These are phyloP conservation scores for Trichoderma koningii DNA, from an alignment of 2,329 filamentous ascomycete species.

Conservation along the genomic window DNA sequence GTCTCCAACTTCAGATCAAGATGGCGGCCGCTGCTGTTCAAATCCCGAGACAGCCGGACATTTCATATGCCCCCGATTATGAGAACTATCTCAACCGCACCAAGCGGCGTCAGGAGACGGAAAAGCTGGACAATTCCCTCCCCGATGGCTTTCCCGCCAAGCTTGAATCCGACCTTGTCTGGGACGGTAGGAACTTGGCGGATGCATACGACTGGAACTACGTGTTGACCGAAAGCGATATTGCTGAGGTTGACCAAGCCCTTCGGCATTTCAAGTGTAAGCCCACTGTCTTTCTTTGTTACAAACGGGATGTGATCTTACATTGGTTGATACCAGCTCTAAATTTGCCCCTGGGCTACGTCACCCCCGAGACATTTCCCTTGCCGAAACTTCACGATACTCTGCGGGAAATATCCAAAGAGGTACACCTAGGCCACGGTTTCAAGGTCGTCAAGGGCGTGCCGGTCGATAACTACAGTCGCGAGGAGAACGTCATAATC, in stretches of 20 bases:
- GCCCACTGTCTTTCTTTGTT: background rate
- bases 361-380: constrained; percentile 57
- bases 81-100: constrained; percentile 56
- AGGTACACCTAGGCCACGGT: constrained; percentile 60
- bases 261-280: constrained; percentile 47
- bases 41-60: constrained; percentile 55
- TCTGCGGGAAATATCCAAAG: constrained; percentile 54
- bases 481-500: constrained; percentile 60
- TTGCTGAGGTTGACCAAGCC: constrained; percentile 52
- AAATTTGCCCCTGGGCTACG: constrained; percentile 38
- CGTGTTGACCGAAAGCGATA: constrained; percentile 47
- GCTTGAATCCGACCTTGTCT: constrained; percentile 55
- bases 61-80: constrained; percentile 56
- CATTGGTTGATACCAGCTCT: constrained; percentile 36
- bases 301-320: too few species aligned
- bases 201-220: constrained; percentile 57
- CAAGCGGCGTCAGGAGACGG: constrained; percentile 47
- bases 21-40: constrained; percentile 47
- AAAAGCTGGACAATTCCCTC: constrained; percentile 44
- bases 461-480: constrained; percentile 52
- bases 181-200: constrained; percentile 55
- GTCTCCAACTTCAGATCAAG: constrained; percentile 42
- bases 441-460: constrained; percentile 64
- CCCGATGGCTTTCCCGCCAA: constrained; percentile 54
- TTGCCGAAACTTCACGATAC: constrained; percentile 53